These are phyloP conservation scores for Magnolia sinica DNA, from an alignment of 164 flowering plant species.

Conservation along the genomic window DNA sequence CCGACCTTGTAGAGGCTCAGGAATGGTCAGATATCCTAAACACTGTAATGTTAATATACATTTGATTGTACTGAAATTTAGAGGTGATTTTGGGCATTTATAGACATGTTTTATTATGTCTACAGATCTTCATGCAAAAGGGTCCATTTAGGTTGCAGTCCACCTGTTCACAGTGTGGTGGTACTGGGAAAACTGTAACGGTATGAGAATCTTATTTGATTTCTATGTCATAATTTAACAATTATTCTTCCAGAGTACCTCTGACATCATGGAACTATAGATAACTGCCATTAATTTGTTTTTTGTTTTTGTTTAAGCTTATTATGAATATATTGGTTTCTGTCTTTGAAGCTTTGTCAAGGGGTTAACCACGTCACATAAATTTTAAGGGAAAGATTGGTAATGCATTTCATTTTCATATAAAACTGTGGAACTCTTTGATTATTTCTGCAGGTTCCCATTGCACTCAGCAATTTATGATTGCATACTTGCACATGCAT, in stretches of 20 bases:
- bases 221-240: background rate
- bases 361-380: no score
- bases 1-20: constrained; percentile 74
- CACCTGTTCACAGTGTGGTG: constrained; percentile 71
- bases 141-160: constrained; percentile 70
- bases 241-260: background rate
- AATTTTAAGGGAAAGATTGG: no score
- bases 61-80: background rate
- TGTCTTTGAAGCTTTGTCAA: no score
- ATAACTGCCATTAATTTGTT: background rate
- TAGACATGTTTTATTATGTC: constrained; percentile 8
- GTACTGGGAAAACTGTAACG: constrained; percentile 70
- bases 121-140: constrained; percentile 54
- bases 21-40: constrained; percentile 53
- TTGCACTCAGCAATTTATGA: no score
- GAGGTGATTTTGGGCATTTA: background rate
- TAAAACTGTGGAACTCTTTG: no score
- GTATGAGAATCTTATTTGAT: constrained; percentile 29
- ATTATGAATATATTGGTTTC: no score
- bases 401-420: no score
- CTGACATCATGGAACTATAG: no score
- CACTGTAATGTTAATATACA: background rate
- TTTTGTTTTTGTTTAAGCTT: background rate
- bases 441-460: no score
- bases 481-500: no score